phyloP scores from a whole-genome alignment of 1,284 basidiomycete species.

The Rhodotorula sp. region DNA sequence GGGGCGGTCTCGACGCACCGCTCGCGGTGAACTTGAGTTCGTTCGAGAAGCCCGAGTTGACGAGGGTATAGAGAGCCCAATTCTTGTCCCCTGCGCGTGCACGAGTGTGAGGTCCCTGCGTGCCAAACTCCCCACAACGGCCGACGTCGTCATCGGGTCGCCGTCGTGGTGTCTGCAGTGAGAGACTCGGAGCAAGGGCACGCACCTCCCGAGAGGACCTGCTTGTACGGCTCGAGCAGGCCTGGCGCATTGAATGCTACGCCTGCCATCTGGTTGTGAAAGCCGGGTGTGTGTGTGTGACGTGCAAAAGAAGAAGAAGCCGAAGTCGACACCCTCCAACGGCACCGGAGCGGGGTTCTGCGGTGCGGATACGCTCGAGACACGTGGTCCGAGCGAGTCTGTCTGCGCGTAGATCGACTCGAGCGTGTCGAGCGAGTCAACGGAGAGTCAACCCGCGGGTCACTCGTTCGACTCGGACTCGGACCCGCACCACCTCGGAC shows the following conservation, averaged over 20 bases:
- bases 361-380: neutral
- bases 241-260: slow-evolving; percentile 19
- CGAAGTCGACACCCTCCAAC: too few species aligned
- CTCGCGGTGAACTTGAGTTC: slow-evolving; percentile 35
- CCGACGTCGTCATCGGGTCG: neutral
- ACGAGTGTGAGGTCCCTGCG: neutral
- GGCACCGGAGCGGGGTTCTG: neutral
- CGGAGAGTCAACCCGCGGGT: neutral
- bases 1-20: slow-evolving; percentile 14
- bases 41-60: slow-evolving; percentile 23
- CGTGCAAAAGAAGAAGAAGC: too few species aligned
- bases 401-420: neutral
- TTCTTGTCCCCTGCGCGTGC: slow-evolving; percentile 18
- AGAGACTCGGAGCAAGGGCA: neutral
- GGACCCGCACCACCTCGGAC: too few species aligned
- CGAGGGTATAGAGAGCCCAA: slow-evolving; percentile 40
- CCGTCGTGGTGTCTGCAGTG: neutral
- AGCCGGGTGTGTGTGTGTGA: neutral
- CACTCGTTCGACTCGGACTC: too few species aligned
- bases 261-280: neutral
- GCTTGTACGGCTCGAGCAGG: slow-evolving; percentile 18
- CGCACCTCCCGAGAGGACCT: slow-evolving; percentile 18
- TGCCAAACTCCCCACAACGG: neutral
- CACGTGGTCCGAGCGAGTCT: neutral
- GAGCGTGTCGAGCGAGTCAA: neutral